These are phyloP conservation scores for Exophiala sp. DNA, from an alignment of 2,329 filamentous ascomycete genomes.

Conservation along the genomic window DNA sequence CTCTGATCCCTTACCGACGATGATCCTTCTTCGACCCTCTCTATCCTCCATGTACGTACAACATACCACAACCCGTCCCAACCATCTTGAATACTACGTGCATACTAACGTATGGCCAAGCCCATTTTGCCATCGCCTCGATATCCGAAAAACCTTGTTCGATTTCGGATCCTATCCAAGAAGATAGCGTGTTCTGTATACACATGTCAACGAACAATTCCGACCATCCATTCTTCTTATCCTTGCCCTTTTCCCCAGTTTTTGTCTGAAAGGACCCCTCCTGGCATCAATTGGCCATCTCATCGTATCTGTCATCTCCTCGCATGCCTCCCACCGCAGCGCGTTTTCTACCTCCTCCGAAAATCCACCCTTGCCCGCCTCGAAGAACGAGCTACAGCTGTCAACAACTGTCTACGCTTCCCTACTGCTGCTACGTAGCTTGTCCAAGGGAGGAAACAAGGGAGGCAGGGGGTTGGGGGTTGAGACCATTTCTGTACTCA, in stretches of 20 bases:
- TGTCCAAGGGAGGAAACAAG: slow-evolving; percentile 1
- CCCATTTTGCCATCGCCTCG: neutral
- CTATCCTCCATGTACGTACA: no score
- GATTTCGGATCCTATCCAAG: neutral
- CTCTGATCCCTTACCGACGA: no score
- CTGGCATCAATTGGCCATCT: no score
- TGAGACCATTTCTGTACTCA: neutral
- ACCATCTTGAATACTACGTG: no score
- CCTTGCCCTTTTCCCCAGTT: neutral
- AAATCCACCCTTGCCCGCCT: neutral
- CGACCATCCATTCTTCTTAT: neutral
- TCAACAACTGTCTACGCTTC: neutral
- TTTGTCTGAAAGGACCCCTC: neutral
- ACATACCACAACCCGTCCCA: neutral
- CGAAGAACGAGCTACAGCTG: neutral
- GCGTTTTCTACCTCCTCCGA: neutral
- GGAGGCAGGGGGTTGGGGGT: neutral
- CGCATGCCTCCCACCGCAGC: neutral
- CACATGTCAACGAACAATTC: neutral
- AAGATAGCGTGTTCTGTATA: neutral
- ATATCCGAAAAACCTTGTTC: slow-evolving; percentile 1
- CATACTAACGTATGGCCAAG: no score
- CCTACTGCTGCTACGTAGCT: no score
- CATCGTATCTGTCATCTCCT: no score
- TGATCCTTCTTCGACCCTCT: no score